Percentiles rank a stretch among this genome's conserved stretches.
Evolutionary conservation across 768 basidiomycete genomes (phyloP).

Genomic region (Calocybe cyanea): DNA sequence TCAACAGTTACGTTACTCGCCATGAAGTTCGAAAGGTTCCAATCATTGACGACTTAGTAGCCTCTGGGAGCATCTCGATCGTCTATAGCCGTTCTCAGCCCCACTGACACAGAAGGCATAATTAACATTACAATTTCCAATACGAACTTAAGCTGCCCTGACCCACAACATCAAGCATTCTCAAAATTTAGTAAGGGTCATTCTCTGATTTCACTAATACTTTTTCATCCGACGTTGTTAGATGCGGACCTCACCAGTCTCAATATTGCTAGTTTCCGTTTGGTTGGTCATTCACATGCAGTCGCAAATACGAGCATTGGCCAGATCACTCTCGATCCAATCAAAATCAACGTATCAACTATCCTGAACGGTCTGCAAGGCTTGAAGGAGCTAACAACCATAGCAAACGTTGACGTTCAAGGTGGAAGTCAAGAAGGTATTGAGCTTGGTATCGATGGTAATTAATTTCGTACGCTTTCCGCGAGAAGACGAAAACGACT

Average conservation of each 20-base stretch:
- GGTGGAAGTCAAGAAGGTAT: slow-evolving; percentile 61
- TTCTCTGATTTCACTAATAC: slow-evolving; percentile 1
- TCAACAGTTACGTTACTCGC: slow-evolving; percentile 40
- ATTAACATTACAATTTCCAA: slow-evolving; percentile 62
- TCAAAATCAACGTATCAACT: slow-evolving; percentile 68
- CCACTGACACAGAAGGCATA: slow-evolving; percentile 54
- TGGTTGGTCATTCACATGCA: slow-evolving; percentile 58
- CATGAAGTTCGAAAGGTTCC: background rate
- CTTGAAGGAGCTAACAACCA: slow-evolving; percentile 50
- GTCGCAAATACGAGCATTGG: slow-evolving; percentile 61
- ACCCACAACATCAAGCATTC: slow-evolving; percentile 46
- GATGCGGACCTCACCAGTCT: slow-evolving; percentile 55
- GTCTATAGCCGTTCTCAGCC: slow-evolving; percentile 45
- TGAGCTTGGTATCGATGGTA: slow-evolving; percentile 56
- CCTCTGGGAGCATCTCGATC: slow-evolving; percentile 64
- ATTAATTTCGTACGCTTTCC: slow-evolving; percentile 13
- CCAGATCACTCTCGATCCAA: slow-evolving; percentile 63
- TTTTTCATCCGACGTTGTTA: slow-evolving; percentile 20
- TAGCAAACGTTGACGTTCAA: slow-evolving; percentile 59
- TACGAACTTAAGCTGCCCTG: slow-evolving; percentile 47
- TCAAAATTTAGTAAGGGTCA: slow-evolving; percentile 54
- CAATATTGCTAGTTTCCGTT: slow-evolving; percentile 44
- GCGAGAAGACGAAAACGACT: background rate
- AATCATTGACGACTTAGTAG: slow-evolving; percentile 25
- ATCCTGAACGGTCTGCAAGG: slow-evolving; percentile 58